These are phyloP conservation scores for Hordeum pubiflorum DNA, from an alignment of 202 grass and related monocot species.

Conservation along the genomic window DNA sequence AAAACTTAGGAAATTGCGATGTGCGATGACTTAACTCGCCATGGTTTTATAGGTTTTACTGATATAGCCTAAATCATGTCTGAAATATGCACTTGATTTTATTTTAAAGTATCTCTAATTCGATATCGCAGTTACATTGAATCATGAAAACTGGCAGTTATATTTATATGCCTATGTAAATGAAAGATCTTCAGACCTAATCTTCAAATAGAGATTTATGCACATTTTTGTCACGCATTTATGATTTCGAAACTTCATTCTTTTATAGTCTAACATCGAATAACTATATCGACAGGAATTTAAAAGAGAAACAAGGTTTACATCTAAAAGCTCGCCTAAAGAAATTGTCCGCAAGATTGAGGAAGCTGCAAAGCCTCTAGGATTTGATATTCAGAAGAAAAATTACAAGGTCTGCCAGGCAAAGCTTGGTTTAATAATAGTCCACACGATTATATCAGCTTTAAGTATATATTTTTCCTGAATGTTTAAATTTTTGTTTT, in stretches of 20 bases:
- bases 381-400: constrained; percentile 74
- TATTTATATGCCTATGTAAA: background rate
- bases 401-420: constrained; percentile 55
- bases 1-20: background rate
- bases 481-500: constrained; percentile 1
- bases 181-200: background rate
- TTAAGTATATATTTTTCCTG: background rate
- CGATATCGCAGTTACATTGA: background rate
- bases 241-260: constrained; percentile 2
- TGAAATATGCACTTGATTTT: background rate
- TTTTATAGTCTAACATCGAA: background rate
- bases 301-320: constrained; percentile 81
- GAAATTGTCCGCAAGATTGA: constrained; percentile 81
- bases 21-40: background rate
- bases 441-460: background rate
- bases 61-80: background rate
- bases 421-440: background rate
- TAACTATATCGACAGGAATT: constrained; percentile 45
- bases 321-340: constrained; percentile 62
- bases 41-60: background rate
- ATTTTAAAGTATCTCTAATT: background rate
- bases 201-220: background rate
- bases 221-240: background rate
- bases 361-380: constrained; percentile 84
- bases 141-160: background rate